Base-by-base conservation (phyloP, 192 early-diverging fungal species). In the Phycomyces nitens region DNA sequence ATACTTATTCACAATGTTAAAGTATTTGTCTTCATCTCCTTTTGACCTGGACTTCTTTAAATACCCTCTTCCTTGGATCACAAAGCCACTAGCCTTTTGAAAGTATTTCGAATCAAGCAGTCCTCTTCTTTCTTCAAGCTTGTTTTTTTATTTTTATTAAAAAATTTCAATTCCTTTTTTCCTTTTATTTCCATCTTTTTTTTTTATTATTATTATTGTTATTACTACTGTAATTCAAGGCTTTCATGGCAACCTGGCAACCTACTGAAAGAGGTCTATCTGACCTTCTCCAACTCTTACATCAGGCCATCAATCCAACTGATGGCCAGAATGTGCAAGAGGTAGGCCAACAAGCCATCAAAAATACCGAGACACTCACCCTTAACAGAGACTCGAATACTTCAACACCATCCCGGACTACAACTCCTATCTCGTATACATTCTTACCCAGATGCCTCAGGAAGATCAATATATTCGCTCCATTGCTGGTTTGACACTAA, bases 351-450 rank as follows among this genome's bases (percentile, higher is more conserved):
- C 20, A 22, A 23, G 2, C 16, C 12, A 55, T 6, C 39, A 7
- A 15, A 43, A 38, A 21, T 4, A 23, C 8, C 52, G 21, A 51
- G 29, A 52, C 34, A 51, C 29, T 29, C 42, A 34, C 26, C n/a
- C 40, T 6, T 40, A 22, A 55, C 22, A 94, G 91, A 84, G 84
- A 71, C 84, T 94, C 47, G 88, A 91, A 62, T 86, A 87, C 56
- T 88, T 92, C 72, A 89, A 87, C 75, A 77, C 82, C 62, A 80
- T 95, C 14, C 91, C 94, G 7, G 93, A 97, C 70, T 98, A 92
- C 85, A 88, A 91, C 75, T 90, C 88, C 72, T 97, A 96, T 79
- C 85, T 98, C 34, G 87, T 90, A 53, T 94, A 90, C 69, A 89
- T 99, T 65, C 80, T 98, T 64, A 86, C 93, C 1, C 78, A 86